Percentiles rank a stretch among this genome's conserved stretches.
Evolutionary conservation across 2,329 filamentous ascomycete species (phyloP).

Genomic region (Daldinia eschscholtzii): DNA sequence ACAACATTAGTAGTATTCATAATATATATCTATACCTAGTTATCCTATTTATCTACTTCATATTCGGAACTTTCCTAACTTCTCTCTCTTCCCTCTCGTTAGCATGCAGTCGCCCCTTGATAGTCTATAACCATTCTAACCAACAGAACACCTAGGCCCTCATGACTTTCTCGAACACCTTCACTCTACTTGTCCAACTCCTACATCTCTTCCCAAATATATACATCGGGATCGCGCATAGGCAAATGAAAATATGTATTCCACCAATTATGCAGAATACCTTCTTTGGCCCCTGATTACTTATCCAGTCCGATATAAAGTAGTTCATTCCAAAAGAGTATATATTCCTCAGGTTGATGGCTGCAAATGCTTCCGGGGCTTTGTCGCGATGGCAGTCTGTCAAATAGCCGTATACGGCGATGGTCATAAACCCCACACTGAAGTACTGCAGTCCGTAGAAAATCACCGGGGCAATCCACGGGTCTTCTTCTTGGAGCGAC

Average conservation of each 20-base stretch:
- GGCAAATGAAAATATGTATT: slow-evolving; percentile 53
- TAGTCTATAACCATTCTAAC: background rate
- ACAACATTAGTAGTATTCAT: background rate
- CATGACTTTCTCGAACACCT: slow-evolving; percentile 50
- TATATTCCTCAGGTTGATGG: slow-evolving; percentile 49
- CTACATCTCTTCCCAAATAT: slow-evolving; percentile 53
- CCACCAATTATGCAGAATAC: slow-evolving; percentile 54
- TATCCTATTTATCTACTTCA: background rate
- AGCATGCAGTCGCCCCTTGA: background rate
- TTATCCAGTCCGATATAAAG: slow-evolving; percentile 54
- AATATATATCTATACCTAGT: background rate
- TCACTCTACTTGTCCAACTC: slow-evolving; percentile 50
- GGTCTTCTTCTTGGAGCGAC: slow-evolving; percentile 40
- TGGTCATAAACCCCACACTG: slow-evolving; percentile 47
- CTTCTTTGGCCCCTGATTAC: slow-evolving; percentile 50
- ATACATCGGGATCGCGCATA: slow-evolving; percentile 53
- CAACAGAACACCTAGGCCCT: slow-evolving; percentile 13
- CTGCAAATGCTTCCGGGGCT: slow-evolving; percentile 51
- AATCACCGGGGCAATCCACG: slow-evolving; percentile 46
- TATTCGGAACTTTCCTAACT: background rate
- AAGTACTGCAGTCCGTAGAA: slow-evolving; percentile 49
- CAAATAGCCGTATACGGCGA: slow-evolving; percentile 54
- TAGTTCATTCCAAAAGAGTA: slow-evolving; percentile 55
- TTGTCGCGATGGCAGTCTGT: slow-evolving; percentile 53
- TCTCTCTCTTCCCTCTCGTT: background rate